Base-by-base conservation (phyloP, 2,329 filamentous ascomycete species). In the Pseudopithomyces maydicus region DNA sequence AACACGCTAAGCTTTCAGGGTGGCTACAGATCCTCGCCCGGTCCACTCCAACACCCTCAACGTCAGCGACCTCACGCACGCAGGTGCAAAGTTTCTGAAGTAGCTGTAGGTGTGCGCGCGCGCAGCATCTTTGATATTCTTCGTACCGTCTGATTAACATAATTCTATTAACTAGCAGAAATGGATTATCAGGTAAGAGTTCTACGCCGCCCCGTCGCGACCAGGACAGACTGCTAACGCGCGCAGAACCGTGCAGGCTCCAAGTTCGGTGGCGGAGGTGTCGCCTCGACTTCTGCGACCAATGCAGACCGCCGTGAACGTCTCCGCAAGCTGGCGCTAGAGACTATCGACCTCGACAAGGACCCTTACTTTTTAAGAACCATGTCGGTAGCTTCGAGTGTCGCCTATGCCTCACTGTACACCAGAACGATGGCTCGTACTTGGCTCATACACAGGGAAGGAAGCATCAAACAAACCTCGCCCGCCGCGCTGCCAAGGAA, bases 321-420 rank as follows among this genome's bases (percentile, higher is more conserved):
- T 62, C 89, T 99, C 38, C 92, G 94, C 78, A 97, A 97, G 82
- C 92, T 99, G 74, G 95, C 95, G 56, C 91, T 99, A 73, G 95
- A 99, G 81, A 96, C 92, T 54, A 99, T 99, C 83, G 94, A 98
- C 81, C 90, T 98, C 62, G 95, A 98, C 80, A 98, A 97, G 81
- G 95, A 99, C 80, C 95, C 95, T 0, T 99, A 98, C 85, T 97
- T 98, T 99, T 99, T 88, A 96, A 96, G 78, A 99, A 99, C 83
- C 94, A 99, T 79, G 91, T 98, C 70, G 95, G 95, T 73, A 95
- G 90, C 72, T 99, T 97, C 79, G 95, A 99, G 79, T 99, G 95
- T 78, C 91, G 95, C 29, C 89, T 99, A 39, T 99, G 95, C 74
- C 83, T 99, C 23, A 99, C 95, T 0, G 94, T 98, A 4, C 95